Conservation (phyloP, 2,329 filamentous ascomycete genomes). For the Allantophomopsis cytisporea region DNA sequence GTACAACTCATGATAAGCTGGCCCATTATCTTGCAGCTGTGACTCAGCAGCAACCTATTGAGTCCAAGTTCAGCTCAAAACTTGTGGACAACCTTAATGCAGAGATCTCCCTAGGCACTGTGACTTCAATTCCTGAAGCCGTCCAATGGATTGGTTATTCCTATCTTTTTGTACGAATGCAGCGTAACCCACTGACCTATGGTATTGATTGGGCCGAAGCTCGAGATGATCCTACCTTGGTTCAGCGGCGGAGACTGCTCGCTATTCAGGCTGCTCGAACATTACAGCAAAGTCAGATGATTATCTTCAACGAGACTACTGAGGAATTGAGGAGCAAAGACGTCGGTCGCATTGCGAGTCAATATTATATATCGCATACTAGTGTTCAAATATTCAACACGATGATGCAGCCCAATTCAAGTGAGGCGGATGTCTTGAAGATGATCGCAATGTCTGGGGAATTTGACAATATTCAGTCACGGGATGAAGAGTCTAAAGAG, state of each 20-base stretch:
- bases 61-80: slow-evolving; percentile 89
- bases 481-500: slow-evolving; percentile 84
- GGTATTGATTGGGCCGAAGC: slow-evolving; percentile 93
- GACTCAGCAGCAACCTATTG: slow-evolving; percentile 91
- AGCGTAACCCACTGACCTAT: slow-evolving; percentile 78
- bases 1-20: slow-evolving; percentile 88
- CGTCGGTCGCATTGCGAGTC: slow-evolving; percentile 89
- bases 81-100: slow-evolving; percentile 95
- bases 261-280: slow-evolving; percentile 80
- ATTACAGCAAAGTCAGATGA: slow-evolving; percentile 92
- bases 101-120: slow-evolving; percentile 85
- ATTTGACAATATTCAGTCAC: slow-evolving; percentile 90
- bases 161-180: slow-evolving; percentile 95
- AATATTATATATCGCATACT: slow-evolving; percentile 88
- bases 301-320: slow-evolving; percentile 91
- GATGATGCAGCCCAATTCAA: slow-evolving; percentile 77
- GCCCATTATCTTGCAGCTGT: slow-evolving; percentile 85
- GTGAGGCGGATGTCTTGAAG: slow-evolving; percentile 82
- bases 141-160: slow-evolving; percentile 98
- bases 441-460: slow-evolving; percentile 98
- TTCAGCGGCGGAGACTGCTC: slow-evolving; percentile 72
- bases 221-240: slow-evolving; percentile 73
- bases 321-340: slow-evolving; percentile 92
- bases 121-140: slow-evolving; percentile 85
- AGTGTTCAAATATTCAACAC: slow-evolving; percentile 94